Evolutionary conservation across 139 green algal species (phyloP).

Genomic region (Tetradesmus obliquus): DNA sequence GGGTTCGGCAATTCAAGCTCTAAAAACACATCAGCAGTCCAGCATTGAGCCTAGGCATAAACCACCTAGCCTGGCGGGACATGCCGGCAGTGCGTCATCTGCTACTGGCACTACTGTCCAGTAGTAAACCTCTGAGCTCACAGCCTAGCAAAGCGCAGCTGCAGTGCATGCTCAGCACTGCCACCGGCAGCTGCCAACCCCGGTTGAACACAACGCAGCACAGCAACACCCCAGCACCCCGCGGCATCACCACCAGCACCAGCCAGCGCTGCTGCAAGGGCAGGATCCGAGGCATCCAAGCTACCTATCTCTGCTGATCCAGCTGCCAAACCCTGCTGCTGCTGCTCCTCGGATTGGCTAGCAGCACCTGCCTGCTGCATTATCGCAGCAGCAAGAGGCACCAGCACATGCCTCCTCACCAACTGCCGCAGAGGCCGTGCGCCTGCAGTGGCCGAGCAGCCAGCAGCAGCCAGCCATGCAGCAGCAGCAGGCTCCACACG

Average conservation of each 20-base stretch:
- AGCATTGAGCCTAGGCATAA: no score
- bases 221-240: neutral
- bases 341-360: neutral
- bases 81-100: no score
- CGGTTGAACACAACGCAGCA: neutral
- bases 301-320: neutral
- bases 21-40: no score
- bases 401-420: conserved; percentile 42
- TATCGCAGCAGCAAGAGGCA: conserved; percentile 38
- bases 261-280: neutral
- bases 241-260: neutral
- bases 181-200: neutral
- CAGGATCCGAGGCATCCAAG: neutral
- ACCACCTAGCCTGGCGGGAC: no score
- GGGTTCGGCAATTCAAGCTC: no score
- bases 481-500: neutral
- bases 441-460: neutral
- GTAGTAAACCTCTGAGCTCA: neutral
- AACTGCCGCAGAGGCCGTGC: conserved; percentile 28
- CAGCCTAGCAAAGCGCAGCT: neutral
- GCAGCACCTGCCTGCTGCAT: neutral
- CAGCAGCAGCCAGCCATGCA: conserved; percentile 2
- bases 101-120: no score
- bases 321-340: neutral
- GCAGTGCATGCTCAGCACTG: neutral